Conservation (phyloP, 345 rosid genomes). For the Populus pruinosa region DNA sequence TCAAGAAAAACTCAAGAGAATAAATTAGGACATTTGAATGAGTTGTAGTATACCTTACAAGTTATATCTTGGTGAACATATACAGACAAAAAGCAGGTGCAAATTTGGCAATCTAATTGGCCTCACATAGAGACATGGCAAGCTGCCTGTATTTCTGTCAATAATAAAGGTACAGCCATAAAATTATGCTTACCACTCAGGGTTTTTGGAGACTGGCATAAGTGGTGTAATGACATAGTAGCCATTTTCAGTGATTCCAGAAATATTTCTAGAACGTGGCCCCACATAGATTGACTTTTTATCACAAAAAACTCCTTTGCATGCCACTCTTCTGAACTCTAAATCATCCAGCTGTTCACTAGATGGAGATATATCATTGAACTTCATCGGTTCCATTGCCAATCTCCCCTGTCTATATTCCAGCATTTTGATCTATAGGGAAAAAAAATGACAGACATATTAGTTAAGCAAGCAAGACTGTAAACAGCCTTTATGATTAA, state of each 20-base stretch:
- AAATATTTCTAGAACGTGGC: conserved; percentile 90
- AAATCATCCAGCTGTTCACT: conserved; percentile 41
- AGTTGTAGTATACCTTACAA: no score
- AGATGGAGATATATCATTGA: conserved; percentile 41
- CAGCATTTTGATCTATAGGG: conserved; percentile 60
- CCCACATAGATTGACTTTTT: conserved; percentile 68
- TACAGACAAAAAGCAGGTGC: no score
- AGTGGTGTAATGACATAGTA: conserved; percentile 76
- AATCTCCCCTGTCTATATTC: conserved; percentile 67
- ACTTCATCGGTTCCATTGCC: conserved; percentile 68
- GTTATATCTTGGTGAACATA: no score
- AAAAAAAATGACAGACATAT: background rate
- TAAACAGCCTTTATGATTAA: background rate
- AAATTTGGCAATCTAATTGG: no score
- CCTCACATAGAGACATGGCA: no score
- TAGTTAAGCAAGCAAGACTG: background rate
- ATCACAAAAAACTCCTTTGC: conserved; percentile 76
- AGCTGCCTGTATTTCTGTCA: no score
- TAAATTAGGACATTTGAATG: no score
- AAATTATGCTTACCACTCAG: conserved; percentile 52
- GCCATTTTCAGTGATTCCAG: conserved; percentile 92
- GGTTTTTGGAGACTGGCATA: conserved; percentile 53
- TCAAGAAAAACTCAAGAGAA: no score
- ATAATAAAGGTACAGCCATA: no score
- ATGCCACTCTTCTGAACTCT: conserved; percentile 72